Evolutionary conservation across 2,329 filamentous ascomycete genomes (phyloP).

Genomic region (Aureobasidium sp.): DNA sequence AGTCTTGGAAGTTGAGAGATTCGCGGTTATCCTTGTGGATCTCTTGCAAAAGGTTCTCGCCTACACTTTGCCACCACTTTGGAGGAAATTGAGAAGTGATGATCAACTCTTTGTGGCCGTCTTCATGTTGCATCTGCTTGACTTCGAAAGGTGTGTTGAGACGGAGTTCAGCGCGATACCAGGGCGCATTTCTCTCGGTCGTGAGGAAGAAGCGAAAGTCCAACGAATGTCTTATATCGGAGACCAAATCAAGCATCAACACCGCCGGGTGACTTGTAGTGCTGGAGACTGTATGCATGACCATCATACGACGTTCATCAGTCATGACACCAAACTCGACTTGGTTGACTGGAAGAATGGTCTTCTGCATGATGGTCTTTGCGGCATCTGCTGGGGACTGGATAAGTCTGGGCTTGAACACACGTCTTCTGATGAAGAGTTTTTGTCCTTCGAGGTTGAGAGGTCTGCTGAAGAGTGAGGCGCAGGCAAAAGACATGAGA

Average conservation of each 20-base stretch:
- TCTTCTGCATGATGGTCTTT: conserved; percentile 24
- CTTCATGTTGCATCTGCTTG: background rate
- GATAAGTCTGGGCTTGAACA: background rate
- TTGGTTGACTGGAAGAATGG: conserved; percentile 26
- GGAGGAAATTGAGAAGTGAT: conserved; percentile 45
- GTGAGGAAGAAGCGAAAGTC: conserved; percentile 22
- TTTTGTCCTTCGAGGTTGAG: background rate
- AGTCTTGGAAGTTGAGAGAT: conserved; percentile 57
- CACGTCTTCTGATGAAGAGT: background rate
- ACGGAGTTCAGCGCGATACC: conserved; percentile 6
- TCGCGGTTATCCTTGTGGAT: conserved; percentile 46
- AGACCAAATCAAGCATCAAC: conserved; percentile 15
- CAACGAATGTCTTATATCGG: conserved; percentile 17
- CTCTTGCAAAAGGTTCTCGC: conserved; percentile 42
- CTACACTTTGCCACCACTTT: conserved; percentile 31
- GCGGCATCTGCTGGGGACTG: conserved; percentile 6
- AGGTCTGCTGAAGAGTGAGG: background rate
- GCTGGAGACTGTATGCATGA: conserved; percentile 55
- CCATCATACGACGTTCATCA: conserved; percentile 62
- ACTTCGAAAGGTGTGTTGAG: conserved; percentile 11
- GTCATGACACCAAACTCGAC: conserved; percentile 71
- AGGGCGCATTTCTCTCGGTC: conserved; percentile 3
- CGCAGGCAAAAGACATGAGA: background rate
- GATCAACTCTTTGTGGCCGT: conserved; percentile 27
- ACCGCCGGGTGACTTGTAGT: background rate